Evolutionary conservation across 2,329 filamentous ascomycete species (phyloP).

Genomic region (Nothophaeocryptopus gaeumannii): DNA sequence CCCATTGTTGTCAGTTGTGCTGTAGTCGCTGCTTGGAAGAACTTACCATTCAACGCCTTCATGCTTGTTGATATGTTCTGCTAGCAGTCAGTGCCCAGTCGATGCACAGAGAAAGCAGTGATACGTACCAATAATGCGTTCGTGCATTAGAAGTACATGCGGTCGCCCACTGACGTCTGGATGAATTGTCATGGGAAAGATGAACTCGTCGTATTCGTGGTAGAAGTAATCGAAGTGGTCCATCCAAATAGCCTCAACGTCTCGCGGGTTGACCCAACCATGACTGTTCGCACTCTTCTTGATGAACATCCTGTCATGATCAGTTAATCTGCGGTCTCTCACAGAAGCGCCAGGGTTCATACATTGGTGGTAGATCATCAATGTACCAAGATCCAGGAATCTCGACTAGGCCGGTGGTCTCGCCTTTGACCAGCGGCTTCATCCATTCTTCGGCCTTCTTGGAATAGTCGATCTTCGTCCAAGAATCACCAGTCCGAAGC

Average conservation of each 20-base stretch:
- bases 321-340: neutral
- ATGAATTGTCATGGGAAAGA: conserved; percentile 74
- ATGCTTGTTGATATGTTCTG: conserved; percentile 60
- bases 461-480: conserved; percentile 65
- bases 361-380: conserved; percentile 59
- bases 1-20: conserved; percentile 27
- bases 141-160: conserved; percentile 70
- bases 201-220: conserved; percentile 70
- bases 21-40: neutral
- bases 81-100: too few species aligned
- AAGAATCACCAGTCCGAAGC: conserved; percentile 59
- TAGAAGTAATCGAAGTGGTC: conserved; percentile 72
- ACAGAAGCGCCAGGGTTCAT: conserved; percentile 47
- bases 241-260: conserved; percentile 62
- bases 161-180: conserved; percentile 64
- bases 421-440: conserved; percentile 59
- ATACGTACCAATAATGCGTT: conserved; percentile 56
- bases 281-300: conserved; percentile 62
- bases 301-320: conserved; percentile 59
- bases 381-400: conserved; percentile 47
- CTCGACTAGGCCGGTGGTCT: conserved; percentile 61
- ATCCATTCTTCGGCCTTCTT: conserved; percentile 63
- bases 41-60: conserved; percentile 54
- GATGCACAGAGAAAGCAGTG: too few species aligned
- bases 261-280: conserved; percentile 53